A percentile compares a stretch with the other conserved stretches of the same genome.
Evolutionary conservation across 1,284 basidiomycete genomes (phyloP).

Genomic region (Trichosporon faecale): DNA sequence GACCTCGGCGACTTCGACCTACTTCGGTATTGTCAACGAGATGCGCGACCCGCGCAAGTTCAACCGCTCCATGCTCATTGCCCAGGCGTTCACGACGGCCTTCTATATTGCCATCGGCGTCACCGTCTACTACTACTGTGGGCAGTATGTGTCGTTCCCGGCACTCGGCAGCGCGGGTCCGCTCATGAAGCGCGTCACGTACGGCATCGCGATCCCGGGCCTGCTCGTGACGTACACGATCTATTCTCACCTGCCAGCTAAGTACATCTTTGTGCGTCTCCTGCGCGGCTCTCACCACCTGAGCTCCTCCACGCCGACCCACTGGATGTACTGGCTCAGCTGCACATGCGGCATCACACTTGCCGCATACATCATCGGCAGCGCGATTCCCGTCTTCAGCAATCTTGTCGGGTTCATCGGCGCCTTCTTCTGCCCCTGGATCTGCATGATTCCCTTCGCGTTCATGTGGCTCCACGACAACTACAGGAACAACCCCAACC

Average conservation of each 20-base stretch:
- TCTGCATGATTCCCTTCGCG: slow-evolving; percentile 24
- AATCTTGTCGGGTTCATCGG: slow-evolving; percentile 33
- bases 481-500: neutral
- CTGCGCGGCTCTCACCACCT: slow-evolving; percentile 60
- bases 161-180: slow-evolving; percentile 48
- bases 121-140: slow-evolving; percentile 37
- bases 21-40: slow-evolving; percentile 31
- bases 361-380: slow-evolving; percentile 22
- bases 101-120: slow-evolving; percentile 40
- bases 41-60: slow-evolving; percentile 38
- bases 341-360: slow-evolving; percentile 44
- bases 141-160: slow-evolving; percentile 46
- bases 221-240: slow-evolving; percentile 28
- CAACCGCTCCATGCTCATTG: slow-evolving; percentile 31
- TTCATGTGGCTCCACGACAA: slow-evolving; percentile 41
- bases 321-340: slow-evolving; percentile 60
- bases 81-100: slow-evolving; percentile 38
- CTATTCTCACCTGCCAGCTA: slow-evolving; percentile 52
- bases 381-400: slow-evolving; percentile 28
- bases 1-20: slow-evolving; percentile 32
- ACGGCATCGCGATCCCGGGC: slow-evolving; percentile 51
- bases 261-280: slow-evolving; percentile 62
- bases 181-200: slow-evolving; percentile 48
- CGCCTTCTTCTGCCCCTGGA: slow-evolving; percentile 26
- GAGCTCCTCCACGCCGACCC: slow-evolving; percentile 58